Evolutionary conservation across 2,329 filamentous ascomycete genomes (phyloP).

Genomic region (Onygenales sp.): DNA sequence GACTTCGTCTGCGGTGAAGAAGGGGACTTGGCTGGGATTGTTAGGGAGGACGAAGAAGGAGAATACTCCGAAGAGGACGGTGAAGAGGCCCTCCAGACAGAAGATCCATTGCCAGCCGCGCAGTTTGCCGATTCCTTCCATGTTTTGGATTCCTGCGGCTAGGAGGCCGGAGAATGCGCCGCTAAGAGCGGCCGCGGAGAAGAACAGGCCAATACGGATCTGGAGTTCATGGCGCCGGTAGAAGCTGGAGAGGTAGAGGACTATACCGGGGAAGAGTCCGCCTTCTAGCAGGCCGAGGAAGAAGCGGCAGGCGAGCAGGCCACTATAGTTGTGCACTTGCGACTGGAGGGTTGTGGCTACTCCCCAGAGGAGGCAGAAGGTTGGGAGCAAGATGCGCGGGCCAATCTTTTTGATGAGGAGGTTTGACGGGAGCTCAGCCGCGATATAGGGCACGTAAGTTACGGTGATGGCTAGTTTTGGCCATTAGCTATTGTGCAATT

Average conservation of each 20-base stretch:
- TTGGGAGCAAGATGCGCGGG: slow-evolving; percentile 51
- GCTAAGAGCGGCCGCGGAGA: slow-evolving; percentile 1
- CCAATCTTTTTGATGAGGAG: slow-evolving; percentile 53
- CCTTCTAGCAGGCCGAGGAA: slow-evolving; percentile 56
- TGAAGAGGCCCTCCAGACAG: slow-evolving; percentile 38
- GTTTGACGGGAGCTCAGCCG: slow-evolving; percentile 51
- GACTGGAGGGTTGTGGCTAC: slow-evolving; percentile 40
- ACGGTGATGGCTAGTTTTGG: slow-evolving; percentile 1
- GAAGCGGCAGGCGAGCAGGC: slow-evolving; percentile 53
- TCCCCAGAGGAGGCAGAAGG: slow-evolving; percentile 49
- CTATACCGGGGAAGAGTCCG: slow-evolving; percentile 57
- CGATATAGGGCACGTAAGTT: slow-evolving; percentile 5
- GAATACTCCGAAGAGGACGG: slow-evolving; percentile 30
- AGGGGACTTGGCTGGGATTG: slow-evolving; percentile 32
- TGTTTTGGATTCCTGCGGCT: slow-evolving; percentile 36
- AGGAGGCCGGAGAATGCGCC: slow-evolving; percentile 39
- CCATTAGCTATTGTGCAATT: neutral
- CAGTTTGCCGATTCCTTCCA: slow-evolving; percentile 31
- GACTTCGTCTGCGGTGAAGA: slow-evolving; percentile 30
- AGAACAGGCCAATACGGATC: slow-evolving; percentile 4
- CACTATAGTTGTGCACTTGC: slow-evolving; percentile 32
- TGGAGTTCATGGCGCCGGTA: slow-evolving; percentile 4
- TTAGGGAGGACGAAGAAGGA: slow-evolving; percentile 37
- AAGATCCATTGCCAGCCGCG: slow-evolving; percentile 41
- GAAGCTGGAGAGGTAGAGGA: slow-evolving; percentile 6